Percentiles rank a stretch among this genome's conserved stretches.
Evolutionary conservation across 805 yeast genomes (phyloP).

Genomic region (Myxozyma vanderwaltii): DNA sequence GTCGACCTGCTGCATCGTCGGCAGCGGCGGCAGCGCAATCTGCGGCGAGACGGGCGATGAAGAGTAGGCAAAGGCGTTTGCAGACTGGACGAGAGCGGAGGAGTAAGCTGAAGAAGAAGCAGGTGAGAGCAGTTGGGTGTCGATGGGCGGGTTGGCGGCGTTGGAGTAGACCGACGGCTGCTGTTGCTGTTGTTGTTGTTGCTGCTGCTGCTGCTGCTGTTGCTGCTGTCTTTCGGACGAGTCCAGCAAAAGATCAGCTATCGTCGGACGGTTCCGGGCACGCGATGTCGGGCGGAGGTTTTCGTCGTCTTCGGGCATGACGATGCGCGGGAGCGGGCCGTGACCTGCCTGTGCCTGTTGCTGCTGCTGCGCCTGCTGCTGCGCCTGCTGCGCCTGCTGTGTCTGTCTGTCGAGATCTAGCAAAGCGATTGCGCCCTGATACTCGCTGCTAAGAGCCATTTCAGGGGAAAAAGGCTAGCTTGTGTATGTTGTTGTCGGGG

Average conservation of each 20-base stretch:
- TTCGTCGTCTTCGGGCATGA: conserved; percentile 25
- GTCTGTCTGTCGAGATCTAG: conserved; percentile 34
- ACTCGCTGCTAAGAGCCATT: conserved; percentile 32
- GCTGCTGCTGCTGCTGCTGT: conserved; percentile 16
- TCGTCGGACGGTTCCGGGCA: conserved; percentile 26
- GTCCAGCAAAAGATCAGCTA: conserved; percentile 32
- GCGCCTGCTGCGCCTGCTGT: conserved; percentile 7
- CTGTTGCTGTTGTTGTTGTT: conserved; percentile 17
- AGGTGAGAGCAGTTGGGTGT: conserved; percentile 33
- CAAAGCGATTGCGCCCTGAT: conserved; percentile 37
- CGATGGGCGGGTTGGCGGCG: conserved; percentile 33
- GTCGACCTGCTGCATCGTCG: conserved; percentile 7
- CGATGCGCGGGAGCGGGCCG: conserved; percentile 32
- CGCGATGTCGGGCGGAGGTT: neutral
- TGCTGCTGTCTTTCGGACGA: conserved; percentile 14
- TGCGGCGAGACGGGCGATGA: conserved; percentile 21
- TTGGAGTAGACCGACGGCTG: conserved; percentile 21
- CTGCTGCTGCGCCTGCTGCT: conserved; percentile 9
- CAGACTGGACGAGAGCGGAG: conserved; percentile 17
- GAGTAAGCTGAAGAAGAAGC: conserved; percentile 9
- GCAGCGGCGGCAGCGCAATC: conserved; percentile 16
- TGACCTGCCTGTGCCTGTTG: conserved; percentile 14
- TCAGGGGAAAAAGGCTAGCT: too few species aligned
- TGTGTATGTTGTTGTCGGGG: too few species aligned
- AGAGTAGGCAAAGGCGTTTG: conserved; percentile 19